Evolutionary conservation across 495 filamentous ascomycete species (phyloP).

Genomic region (Trichodelitschia bisporula): DNA sequence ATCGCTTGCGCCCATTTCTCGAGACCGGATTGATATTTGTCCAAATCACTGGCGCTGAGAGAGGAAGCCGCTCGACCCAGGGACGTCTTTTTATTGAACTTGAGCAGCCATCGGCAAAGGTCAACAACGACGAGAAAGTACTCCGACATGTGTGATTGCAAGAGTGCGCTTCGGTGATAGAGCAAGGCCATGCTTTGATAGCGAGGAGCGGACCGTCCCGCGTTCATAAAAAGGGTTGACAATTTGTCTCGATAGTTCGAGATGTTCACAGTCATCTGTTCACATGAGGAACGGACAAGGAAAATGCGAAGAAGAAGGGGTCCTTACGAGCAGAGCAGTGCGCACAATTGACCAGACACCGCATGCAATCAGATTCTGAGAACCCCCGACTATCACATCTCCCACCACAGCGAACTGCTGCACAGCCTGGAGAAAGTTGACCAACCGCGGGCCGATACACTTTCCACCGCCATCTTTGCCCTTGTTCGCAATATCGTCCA

Average conservation of each 20-base stretch:
- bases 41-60: conserved; percentile 13
- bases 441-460: conserved; percentile 20
- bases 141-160: conserved; percentile 19
- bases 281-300: no score
- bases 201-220: conserved; percentile 18
- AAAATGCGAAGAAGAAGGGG: no score
- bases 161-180: conserved; percentile 16
- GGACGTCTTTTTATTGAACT: conserved; percentile 15
- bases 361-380: conserved; percentile 22
- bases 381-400: conserved; percentile 20
- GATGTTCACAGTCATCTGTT: no score
- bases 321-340: conserved; percentile 17
- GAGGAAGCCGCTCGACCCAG: conserved; percentile 13
- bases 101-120: conserved; percentile 17
- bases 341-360: conserved; percentile 21
- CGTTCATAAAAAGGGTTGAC: conserved; percentile 18
- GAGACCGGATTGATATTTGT: conserved; percentile 15
- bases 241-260: conserved; percentile 18
- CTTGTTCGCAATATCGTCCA: conserved; percentile 15
- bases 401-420: conserved; percentile 21
- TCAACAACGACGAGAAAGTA: conserved; percentile 21
- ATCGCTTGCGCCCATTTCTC: conserved; percentile 17
- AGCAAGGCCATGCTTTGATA: conserved; percentile 19
- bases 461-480: conserved; percentile 10
- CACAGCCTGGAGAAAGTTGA: conserved; percentile 18